Conservation (phyloP, 331 rosid genomes). For the Quercus phellos region DNA sequence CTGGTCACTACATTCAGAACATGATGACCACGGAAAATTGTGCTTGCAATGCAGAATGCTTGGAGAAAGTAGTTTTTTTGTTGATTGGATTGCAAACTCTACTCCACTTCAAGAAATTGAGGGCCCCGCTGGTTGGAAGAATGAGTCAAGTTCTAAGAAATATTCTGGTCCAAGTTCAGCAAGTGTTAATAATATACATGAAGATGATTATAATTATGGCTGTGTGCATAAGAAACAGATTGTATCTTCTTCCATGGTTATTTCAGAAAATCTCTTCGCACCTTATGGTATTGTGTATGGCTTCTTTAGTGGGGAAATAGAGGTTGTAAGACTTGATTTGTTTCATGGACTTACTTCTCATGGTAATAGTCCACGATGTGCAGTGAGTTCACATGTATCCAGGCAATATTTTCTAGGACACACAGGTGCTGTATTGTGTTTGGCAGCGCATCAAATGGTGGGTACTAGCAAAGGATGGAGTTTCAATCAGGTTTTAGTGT, state of each 20-base stretch:
- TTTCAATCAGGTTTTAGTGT: slow-evolving; percentile 60
- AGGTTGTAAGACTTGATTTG: slow-evolving; percentile 63
- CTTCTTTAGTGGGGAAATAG: slow-evolving; percentile 68
- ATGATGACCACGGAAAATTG: slow-evolving; percentile 36
- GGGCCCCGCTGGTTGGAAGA: slow-evolving; percentile 25
- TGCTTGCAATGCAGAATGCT: slow-evolving; percentile 41
- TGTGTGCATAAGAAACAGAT: slow-evolving; percentile 36
- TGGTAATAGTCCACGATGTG: slow-evolving; percentile 39
- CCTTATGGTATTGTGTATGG: slow-evolving; percentile 86
- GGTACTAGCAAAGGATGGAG: slow-evolving; percentile 40
- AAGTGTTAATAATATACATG: slow-evolving; percentile 11
- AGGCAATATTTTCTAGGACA: slow-evolving; percentile 68
- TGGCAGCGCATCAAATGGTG: slow-evolving; percentile 81
- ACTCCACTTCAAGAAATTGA: slow-evolving; percentile 21
- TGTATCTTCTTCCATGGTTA: slow-evolving; percentile 73
- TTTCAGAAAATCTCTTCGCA: slow-evolving; percentile 50
- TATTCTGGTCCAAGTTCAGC: slow-evolving; percentile 28
- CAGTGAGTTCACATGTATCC: slow-evolving; percentile 37
- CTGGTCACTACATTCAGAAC: slow-evolving; percentile 45
- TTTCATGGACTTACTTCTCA: slow-evolving; percentile 52
- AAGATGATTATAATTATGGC: slow-evolving; percentile 17
- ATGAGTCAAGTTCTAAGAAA: slow-evolving; percentile 22
- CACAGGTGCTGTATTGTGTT: slow-evolving; percentile 76
- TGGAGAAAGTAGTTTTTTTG: slow-evolving; percentile 41
- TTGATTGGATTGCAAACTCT: slow-evolving; percentile 45